Conservation (phyloP, 1,139 yeast species). For the Debaryomyces nepalensis region DNA sequence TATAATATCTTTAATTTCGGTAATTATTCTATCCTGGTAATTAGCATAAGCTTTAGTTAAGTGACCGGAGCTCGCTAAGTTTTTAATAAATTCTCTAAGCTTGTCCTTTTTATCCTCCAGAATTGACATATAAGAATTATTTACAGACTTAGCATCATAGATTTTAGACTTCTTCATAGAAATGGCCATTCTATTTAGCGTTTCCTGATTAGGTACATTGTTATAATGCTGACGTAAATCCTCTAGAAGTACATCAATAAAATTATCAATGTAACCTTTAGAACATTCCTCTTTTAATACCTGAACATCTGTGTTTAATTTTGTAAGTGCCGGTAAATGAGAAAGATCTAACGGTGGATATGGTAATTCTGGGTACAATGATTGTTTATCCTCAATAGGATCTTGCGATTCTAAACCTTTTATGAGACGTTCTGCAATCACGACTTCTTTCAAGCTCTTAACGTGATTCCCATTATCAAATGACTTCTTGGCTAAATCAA, state of each 20-base stretch:
- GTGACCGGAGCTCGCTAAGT: constrained; percentile 66
- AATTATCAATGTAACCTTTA: constrained; percentile 62
- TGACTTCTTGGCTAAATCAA: constrained; percentile 58
- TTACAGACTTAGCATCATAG: constrained; percentile 23
- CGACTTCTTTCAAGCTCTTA: constrained; percentile 55
- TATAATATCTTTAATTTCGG: constrained; percentile 75
- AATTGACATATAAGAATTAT: constrained; percentile 39
- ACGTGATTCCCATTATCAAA: constrained; percentile 45
- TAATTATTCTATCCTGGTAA: constrained; percentile 69
- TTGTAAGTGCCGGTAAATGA: constrained; percentile 60
- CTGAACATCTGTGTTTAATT: constrained; percentile 56
- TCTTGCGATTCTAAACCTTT: constrained; percentile 48
- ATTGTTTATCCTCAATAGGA: constrained; percentile 27
- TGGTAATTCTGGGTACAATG: constrained; percentile 50
- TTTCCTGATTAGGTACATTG: constrained; percentile 50
- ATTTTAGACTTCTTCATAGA: constrained; percentile 31
- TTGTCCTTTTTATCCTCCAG: constrained; percentile 39
- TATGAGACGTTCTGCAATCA: constrained; percentile 59
- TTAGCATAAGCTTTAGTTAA: constrained; percentile 64
- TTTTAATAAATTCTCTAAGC: constrained; percentile 52
- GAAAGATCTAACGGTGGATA: constrained; percentile 56
- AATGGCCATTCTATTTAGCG: constrained; percentile 54
- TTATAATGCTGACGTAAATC: constrained; percentile 67
- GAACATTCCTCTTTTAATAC: constrained; percentile 63
- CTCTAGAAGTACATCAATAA: constrained; percentile 56